These are phyloP conservation scores for Yamadazyma taylorii DNA, from an alignment of 1,139 yeast species.

Conservation along the genomic window DNA sequence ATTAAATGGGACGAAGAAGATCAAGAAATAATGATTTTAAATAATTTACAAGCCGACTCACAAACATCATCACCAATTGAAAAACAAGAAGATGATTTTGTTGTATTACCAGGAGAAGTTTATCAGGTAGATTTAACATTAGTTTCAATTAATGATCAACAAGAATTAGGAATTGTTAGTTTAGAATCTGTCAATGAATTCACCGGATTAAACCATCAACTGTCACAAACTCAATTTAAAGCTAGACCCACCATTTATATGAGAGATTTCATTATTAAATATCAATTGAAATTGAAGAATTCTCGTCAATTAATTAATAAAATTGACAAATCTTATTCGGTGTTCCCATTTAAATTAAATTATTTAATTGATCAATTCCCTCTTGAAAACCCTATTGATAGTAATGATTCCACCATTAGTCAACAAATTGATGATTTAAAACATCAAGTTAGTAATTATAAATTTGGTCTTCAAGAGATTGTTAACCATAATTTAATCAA, in stretches of 20 bases:
- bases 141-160: slow-evolving; percentile 60
- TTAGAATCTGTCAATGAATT: slow-evolving; percentile 63
- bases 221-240: slow-evolving; percentile 42
- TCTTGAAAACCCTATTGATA: slow-evolving; percentile 38
- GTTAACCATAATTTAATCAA: slow-evolving; percentile 78
- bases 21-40: slow-evolving; percentile 49
- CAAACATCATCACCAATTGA: too few species aligned
- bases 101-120: slow-evolving; percentile 77
- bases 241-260: slow-evolving; percentile 73
- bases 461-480: slow-evolving; percentile 81
- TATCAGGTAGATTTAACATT: slow-evolving; percentile 81
- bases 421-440: slow-evolving; percentile 40
- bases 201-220: slow-evolving; percentile 58
- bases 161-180: slow-evolving; percentile 64
- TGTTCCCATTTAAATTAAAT: slow-evolving; percentile 85
- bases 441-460: slow-evolving; percentile 55
- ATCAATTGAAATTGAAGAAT: slow-evolving; percentile 73
- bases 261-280: slow-evolving; percentile 81
- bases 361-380: slow-evolving; percentile 63
- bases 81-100: slow-evolving; percentile 79
- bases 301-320: slow-evolving; percentile 70
- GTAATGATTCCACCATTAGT: slow-evolving; percentile 5
- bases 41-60: slow-evolving; percentile 10
- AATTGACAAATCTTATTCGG: slow-evolving; percentile 74
- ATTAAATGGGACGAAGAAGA: slow-evolving; percentile 87